Conservation (phyloP, 352 stramenopile genomes). For the Elongisporangium undulatum region DNA sequence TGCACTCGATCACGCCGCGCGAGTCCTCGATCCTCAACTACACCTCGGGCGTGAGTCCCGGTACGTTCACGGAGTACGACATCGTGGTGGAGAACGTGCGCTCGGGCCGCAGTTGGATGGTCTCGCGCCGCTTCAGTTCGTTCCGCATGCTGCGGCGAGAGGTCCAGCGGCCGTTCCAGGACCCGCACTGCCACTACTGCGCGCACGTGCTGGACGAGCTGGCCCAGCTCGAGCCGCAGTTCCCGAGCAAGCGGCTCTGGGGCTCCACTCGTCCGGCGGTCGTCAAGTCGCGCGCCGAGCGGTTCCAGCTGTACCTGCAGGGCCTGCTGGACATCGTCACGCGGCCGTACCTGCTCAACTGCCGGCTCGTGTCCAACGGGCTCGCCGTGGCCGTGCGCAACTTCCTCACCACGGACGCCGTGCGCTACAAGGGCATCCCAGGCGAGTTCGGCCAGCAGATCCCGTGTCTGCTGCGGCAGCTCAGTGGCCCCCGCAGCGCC, state of each 20-base stretch:
- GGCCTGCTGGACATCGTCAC: conserved; percentile 50
- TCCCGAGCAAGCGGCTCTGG: conserved; percentile 60
- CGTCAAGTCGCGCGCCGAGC: conserved; percentile 34
- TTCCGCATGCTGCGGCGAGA: conserved; percentile 64
- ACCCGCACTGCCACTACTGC: conserved; percentile 61
- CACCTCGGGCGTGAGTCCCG: conserved; percentile 33
- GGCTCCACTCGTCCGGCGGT: conserved; percentile 38
- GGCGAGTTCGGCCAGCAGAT: conserved; percentile 28
- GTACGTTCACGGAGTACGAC: conserved; percentile 63
- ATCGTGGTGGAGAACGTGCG: conserved; percentile 57
- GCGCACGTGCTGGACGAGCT: conserved; percentile 40
- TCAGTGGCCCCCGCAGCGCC: conserved; percentile 17
- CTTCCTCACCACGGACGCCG: conserved; percentile 54
- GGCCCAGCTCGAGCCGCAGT: conserved; percentile 34
- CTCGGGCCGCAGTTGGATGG: conserved; percentile 44
- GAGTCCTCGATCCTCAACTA: conserved; percentile 47
- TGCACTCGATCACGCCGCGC: conserved; percentile 57
- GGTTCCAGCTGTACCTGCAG: conserved; percentile 54
- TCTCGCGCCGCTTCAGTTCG: conserved; percentile 60
- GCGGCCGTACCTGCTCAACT: conserved; percentile 47
- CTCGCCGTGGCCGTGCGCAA: conserved; percentile 51
- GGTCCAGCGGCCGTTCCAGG: conserved; percentile 40
- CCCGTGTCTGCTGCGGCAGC: conserved; percentile 40
- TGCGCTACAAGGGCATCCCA: conserved; percentile 33
- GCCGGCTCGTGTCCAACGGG: conserved; percentile 38